Evolutionary conservation across 164 flowering plant genomes (phyloP), one percentile per base, ranked within the genome.

Genomic region (Aristolochia californica): DNA sequence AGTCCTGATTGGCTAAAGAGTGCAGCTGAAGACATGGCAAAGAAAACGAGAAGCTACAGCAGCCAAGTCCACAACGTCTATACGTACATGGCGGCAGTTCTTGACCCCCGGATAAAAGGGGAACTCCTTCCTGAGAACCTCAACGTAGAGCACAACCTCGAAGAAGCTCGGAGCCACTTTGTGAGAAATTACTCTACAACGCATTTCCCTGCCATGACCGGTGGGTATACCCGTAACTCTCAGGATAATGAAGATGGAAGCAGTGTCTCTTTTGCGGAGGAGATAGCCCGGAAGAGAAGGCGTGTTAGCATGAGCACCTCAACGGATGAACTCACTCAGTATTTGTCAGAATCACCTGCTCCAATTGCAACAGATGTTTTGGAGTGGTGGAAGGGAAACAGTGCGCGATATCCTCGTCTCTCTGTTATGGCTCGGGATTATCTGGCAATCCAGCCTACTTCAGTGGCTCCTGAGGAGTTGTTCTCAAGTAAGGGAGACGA

Each of bases 381-480:
- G 54, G 91, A 89, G 14, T 93, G 97, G 97, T 93, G 99, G 99
- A 89, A 84, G 70, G 85, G 68, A 50, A 93, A 87, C 65, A 75
- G 79, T 59, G 70, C 82, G 14, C 79, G 97, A 13, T 89, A 87
- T 65, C 99, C 99, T 21, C 69, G 87, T 16, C 81, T 93, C 17
- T 89, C 94, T 40, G 53, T 75, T 22, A 93, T 93, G 99, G 99
- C 97, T 56, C 75, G 96, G 16, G 96, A 93, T 68, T 89, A 82
- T 69, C 61, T 93, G 75, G 80, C 90, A 16, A 79, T 87, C 53
- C 97, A 85, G 68, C 77, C 94, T 57, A 84, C 87, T 44, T 80
- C 96, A 0, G 76, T 80, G 53, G 63, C 80, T 48, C 91, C 99
- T 16, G 84, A 87, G 48, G 84, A 83, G 54, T 44, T 89, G 40